Percentiles rank a stretch among this genome's conserved stretches.
phyloP scores from a whole-genome alignment of 371 early-diverging fungal species.

The Umbelopsis sp. region DNA sequence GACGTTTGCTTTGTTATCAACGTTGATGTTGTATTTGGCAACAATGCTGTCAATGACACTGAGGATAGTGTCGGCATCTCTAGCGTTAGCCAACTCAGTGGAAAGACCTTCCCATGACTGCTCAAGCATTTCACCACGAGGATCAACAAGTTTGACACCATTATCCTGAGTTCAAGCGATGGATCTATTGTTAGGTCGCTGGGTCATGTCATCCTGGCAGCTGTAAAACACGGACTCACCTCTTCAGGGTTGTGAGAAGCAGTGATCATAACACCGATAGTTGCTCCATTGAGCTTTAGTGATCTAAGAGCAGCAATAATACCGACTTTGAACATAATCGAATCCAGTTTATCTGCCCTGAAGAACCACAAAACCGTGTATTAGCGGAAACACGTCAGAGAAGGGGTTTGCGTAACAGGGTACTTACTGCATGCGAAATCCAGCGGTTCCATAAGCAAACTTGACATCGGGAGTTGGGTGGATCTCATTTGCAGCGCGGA shows the following conservation, averaged over 20 bases:
- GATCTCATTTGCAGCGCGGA: constrained; percentile 1
- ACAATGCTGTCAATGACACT: constrained; percentile 69
- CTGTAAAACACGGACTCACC: constrained; percentile 41
- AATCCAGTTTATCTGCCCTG: constrained; percentile 81
- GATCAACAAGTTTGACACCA: constrained; percentile 99
- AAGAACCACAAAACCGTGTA: constrained; percentile 17
- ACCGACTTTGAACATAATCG: constrained; percentile 95
- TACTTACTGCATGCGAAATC: constrained; percentile 89
- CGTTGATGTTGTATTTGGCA: constrained; percentile 71
- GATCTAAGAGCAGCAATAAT: constrained; percentile 93
- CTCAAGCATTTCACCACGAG: constrained; percentile 98
- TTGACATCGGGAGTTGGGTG: constrained; percentile 28
- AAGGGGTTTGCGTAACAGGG: not conserved
- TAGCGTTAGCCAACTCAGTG: constrained; percentile 91
- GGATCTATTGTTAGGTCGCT: too few relatives aligned
- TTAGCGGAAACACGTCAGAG: constrained; percentile 7
- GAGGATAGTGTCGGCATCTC: constrained; percentile 68
- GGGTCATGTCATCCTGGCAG: not conserved
- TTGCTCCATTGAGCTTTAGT: constrained; percentile 80
- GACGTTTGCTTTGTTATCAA: constrained; percentile 67
- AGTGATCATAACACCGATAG: constrained; percentile 99
- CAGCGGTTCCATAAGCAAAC: constrained; percentile 96
- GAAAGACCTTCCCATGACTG: constrained; percentile 96
- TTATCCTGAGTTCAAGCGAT: constrained; percentile 76
- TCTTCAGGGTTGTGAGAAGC: constrained; percentile 98